Conservation (phyloP, 2,329 filamentous ascomycete species). For the Helotiales sp. region DNA sequence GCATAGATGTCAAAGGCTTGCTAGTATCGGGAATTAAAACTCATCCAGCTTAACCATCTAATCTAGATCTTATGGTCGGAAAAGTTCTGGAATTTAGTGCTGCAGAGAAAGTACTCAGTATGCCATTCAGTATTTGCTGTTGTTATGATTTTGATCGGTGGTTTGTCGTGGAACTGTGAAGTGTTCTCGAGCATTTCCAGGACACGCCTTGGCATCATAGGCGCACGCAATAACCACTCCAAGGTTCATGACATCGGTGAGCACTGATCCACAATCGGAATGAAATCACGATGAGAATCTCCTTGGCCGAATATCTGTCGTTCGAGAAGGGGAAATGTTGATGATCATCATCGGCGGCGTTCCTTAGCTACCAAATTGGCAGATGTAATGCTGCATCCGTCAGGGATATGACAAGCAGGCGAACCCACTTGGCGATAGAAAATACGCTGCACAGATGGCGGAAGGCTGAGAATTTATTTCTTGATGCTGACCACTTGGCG, state of each 20-base stretch:
- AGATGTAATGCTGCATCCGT: slow-evolving; percentile 15
- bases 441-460: neutral
- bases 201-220: neutral
- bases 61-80: neutral
- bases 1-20: neutral
- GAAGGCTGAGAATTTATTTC: neutral
- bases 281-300: neutral
- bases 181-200: neutral
- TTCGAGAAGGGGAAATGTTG: neutral
- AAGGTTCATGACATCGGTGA: neutral
- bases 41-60: neutral
- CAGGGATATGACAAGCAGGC: neutral
- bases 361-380: neutral
- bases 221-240: neutral
- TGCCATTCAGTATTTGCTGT: too few relatives aligned
- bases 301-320: neutral
- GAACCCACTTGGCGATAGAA: slow-evolving; percentile 1
- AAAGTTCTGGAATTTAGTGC: neutral
- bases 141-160: neutral
- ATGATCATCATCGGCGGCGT: neutral
- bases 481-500: neutral
- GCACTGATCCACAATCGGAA: neutral
- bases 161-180: neutral
- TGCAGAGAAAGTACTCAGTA: neutral
- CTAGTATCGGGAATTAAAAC: neutral